Percentiles rank a stretch among this genome's conserved stretches.
phyloP scores from a whole-genome alignment of 176 grass and related monocot species.

The Calamus simplicifolius region DNA sequence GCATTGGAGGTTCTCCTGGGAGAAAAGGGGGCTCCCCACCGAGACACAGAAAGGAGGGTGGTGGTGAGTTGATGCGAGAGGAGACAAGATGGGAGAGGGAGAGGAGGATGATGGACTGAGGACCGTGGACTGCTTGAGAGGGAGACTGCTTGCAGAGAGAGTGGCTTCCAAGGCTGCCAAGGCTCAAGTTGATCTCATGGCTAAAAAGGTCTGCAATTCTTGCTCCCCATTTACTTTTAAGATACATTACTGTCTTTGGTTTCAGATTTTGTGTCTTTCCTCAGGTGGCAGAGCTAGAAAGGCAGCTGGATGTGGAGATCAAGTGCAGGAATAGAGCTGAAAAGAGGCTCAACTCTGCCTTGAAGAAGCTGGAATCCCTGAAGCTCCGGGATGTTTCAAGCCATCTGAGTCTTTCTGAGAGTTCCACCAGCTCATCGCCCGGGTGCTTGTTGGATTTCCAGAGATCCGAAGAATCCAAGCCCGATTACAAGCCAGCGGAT shows the following conservation, averaged over 20 bases:
- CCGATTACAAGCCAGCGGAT: conserved; percentile 20
- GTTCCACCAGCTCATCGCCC: too few relatives aligned
- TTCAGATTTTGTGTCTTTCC: conserved; percentile 1
- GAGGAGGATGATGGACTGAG: conserved; percentile 42
- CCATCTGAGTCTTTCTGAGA: too few relatives aligned
- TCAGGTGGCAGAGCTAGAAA: conserved; percentile 82
- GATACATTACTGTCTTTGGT: background rate
- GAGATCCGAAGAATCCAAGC: background rate
- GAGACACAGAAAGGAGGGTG: too few relatives aligned
- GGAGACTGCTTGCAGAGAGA: conserved; percentile 90
- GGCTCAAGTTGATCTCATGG: conserved; percentile 64
- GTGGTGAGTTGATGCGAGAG: too few relatives aligned
- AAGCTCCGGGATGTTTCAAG: conserved; percentile 33
- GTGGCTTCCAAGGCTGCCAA: conserved; percentile 84
- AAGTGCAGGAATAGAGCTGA: conserved; percentile 77
- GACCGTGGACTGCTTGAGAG: conserved; percentile 91
- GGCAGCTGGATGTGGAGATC: conserved; percentile 57
- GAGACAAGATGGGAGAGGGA: conserved; percentile 2
- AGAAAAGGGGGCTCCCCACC: too few relatives aligned
- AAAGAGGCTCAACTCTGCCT: conserved; percentile 52
- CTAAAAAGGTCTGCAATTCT: conserved; percentile 43
- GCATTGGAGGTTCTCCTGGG: too few relatives aligned
- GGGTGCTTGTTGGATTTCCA: too few relatives aligned
- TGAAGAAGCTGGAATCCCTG: conserved; percentile 75
- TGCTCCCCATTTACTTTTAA: too few relatives aligned